Conservation (phyloP, 1,284 basidiomycete genomes). For the Golubevia pallescens region DNA sequence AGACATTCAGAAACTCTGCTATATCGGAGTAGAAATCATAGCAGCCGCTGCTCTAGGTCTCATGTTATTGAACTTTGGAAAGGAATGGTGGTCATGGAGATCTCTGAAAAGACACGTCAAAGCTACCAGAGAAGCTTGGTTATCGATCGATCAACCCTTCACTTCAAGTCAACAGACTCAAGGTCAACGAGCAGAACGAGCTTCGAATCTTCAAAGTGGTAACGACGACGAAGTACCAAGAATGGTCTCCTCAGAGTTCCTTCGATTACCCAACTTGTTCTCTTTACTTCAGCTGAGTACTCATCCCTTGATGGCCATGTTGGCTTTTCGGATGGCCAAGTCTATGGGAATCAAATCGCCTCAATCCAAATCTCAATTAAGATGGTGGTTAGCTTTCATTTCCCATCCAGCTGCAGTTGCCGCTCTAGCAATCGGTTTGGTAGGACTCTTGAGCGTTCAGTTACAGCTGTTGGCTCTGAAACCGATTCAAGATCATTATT, state of each 20-base stretch:
- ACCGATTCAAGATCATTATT: constrained; percentile 26
- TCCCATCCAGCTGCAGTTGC: constrained; percentile 87
- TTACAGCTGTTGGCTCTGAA: constrained; percentile 75
- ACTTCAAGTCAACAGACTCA: no score
- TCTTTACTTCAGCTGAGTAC: constrained; percentile 30
- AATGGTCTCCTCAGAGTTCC: no score
- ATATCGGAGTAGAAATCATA: constrained; percentile 20
- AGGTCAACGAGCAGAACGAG: no score
- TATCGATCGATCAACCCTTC: constrained; percentile 2
- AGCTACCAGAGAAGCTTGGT: constrained; percentile 24
- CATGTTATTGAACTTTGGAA: constrained; percentile 14
- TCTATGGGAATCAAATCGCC: constrained; percentile 18
- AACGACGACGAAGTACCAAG: no score
- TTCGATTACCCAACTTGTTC: constrained; percentile 11
- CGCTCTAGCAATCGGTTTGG: constrained; percentile 84
- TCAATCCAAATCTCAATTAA: constrained; percentile 12
- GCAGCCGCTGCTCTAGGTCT: constrained; percentile 20
- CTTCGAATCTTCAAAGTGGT: no score
- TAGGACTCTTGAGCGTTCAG: constrained; percentile 86
- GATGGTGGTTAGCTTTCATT: constrained; percentile 84
- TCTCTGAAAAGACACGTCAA: constrained; percentile 23
- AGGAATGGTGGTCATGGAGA: constrained; percentile 38
- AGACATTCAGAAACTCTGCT: constrained; percentile 18
- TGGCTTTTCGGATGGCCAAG: constrained; percentile 16
- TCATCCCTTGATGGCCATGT: constrained; percentile 30